Evolutionary conservation across 345 rosid genomes (phyloP).

Genomic region (Melaleuca quinquenervia): DNA sequence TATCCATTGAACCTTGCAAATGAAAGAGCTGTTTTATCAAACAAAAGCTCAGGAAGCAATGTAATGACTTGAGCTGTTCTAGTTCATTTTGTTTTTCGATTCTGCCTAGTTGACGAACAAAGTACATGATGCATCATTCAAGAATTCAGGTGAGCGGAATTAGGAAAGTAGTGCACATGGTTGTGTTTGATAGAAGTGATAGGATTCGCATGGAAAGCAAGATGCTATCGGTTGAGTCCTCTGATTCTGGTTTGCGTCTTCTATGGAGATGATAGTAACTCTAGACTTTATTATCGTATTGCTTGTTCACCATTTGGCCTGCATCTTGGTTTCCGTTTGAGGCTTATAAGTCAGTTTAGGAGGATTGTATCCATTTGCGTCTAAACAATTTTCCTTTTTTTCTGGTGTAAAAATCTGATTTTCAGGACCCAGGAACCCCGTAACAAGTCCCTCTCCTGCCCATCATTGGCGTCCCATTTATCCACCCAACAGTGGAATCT

Average conservation of each 20-base stretch:
- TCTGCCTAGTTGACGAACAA: background rate
- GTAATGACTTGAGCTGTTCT: background rate
- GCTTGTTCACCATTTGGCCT: background rate
- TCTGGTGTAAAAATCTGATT: background rate
- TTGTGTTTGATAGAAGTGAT: background rate
- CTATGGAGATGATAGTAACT: background rate
- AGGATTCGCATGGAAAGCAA: background rate
- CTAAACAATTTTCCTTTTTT: background rate
- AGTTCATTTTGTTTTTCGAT: background rate
- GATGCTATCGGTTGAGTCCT: background rate
- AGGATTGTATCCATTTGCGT: background rate
- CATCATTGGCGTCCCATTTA: slow-evolving; percentile 28
- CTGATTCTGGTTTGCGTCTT: background rate
- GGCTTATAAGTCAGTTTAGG: background rate
- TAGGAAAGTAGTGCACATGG: background rate
- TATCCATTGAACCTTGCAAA: background rate
- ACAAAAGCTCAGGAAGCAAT: background rate
- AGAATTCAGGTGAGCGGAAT: background rate
- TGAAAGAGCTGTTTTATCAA: background rate
- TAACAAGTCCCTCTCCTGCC: slow-evolving; percentile 15
- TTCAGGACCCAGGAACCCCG: slow-evolving; percentile 31
- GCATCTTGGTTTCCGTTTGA: background rate
- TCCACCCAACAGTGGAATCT: slow-evolving; percentile 19
- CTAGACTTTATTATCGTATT: background rate
- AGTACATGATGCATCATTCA: background rate